phyloP scores from a whole-genome alignment of 2,329 filamentous ascomycete species.

The Xylariaceae sp. region DNA sequence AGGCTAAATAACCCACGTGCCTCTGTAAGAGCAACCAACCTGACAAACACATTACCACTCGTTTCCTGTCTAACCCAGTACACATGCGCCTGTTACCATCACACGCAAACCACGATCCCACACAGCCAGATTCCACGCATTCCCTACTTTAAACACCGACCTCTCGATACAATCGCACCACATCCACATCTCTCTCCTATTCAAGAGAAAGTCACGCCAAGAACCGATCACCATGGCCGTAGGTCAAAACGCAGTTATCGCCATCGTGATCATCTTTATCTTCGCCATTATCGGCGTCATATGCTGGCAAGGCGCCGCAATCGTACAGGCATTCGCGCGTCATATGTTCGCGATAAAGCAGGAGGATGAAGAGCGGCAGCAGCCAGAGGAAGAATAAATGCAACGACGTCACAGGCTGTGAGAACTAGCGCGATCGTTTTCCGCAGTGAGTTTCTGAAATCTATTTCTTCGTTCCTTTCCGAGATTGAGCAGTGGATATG shows the following conservation, averaged over 20 bases:
- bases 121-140: no score
- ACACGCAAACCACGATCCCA: no score
- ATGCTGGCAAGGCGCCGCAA: slow-evolving; percentile 24
- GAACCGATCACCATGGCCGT: neutral
- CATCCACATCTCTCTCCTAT: neutral
- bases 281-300: slow-evolving; percentile 20
- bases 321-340: slow-evolving; percentile 26
- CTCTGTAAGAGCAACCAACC: no score
- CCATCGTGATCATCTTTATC: slow-evolving; percentile 30
- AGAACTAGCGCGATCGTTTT: neutral
- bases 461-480: neutral
- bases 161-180: no score
- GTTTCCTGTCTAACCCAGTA: no score
- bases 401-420: neutral
- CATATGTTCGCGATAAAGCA: slow-evolving; percentile 25
- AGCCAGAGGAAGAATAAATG: neutral
- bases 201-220: neutral
- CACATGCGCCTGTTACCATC: no score
- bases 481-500: neutral
- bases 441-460: neutral
- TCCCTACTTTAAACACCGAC: no score
- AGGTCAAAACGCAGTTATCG: slow-evolving; percentile 27
- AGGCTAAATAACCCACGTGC: no score
- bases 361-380: slow-evolving; percentile 8
- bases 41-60: no score